Base-by-base conservation (phyloP, 2,329 filamentous ascomycete species). In the Triangularia verruculosa region DNA sequence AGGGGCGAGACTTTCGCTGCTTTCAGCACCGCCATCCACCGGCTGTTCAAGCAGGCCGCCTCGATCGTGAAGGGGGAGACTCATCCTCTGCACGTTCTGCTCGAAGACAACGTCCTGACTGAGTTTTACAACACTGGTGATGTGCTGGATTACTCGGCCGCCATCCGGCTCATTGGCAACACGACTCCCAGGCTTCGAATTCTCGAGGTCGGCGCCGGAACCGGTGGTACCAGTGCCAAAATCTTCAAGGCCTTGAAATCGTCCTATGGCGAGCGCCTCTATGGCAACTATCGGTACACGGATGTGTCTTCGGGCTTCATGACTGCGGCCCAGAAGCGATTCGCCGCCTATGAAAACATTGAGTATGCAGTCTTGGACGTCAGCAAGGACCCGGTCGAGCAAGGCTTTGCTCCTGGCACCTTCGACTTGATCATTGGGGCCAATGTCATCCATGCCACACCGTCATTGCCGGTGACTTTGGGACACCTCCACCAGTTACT, bases 201-300 rank as follows among this genome's bases (percentile, higher is more conserved):
- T 17, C 64, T 82, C 5, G 72, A 74, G 65, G 69, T 79, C 8
- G 79, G 79, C 22, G 77, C 75, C 8, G 78, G 79, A 1, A 79
- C 75, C 1, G 78, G 77, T 1, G 73, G 72, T 8, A 71, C 76
- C 0, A 80, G 78, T 0, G 9, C 22, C 7, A 12, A 12, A 8
- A 17, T 63, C 22, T 30, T 55, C 0, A 28, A 56, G 24, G 20
- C 15, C 52, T 22, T 54, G 13, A n/a, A n/a, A 17, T 24, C 20
- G 51, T 17, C 20, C 24, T 61, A 2, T 67, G 25, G 15, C 9
- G 22, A 12, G 12, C 54, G 11, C 13, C 34, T n/a, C 27, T 32
- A 24, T 6, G 22, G 8, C 9, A 24, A 55, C 11, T 67, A 65
- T 32, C 34, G 7, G 11, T 67, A 52, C 56, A 67, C 64, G 9